Base-by-base conservation (phyloP, 208 protist genomes). In the Leishmania lainsoni region DNA sequence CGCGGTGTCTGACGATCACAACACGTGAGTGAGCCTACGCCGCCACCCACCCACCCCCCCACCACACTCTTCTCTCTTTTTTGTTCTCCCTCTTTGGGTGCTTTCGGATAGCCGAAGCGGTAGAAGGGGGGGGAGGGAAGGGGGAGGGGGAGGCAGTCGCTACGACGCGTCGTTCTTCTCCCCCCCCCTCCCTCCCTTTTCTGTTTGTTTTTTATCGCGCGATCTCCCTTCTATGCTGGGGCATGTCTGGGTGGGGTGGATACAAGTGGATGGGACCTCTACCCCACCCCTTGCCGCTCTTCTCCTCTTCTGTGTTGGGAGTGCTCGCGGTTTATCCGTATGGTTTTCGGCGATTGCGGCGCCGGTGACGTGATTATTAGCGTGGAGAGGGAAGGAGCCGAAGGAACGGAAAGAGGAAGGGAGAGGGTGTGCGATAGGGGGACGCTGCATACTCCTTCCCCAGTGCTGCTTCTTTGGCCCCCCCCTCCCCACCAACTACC, bases 171-270 rank as follows among this genome's bases (percentile, higher is more conserved):
- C 39, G 16, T 48, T 74, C 35, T 32, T 32, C 0, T 22, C 16
- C 39, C n/a, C n/a, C n/a, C n/a, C n/a, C n/a, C n/a, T n/a, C n/a
- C n/a, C n/a, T n/a, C n/a, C 42, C 8, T 76, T 51, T 51, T 75
- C 9, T 20, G 48, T 75, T 75, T 49, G 3, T 74, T 35, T n/a
- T 75, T 14, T 52, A 5, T 66, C 49, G n/a, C 52, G 22, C 39
- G 48, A 74, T 17, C n/a, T 14, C 61, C 48, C 39, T 26, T 82
- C 45, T 82, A 72, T 76, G 51, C 54, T 32, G 14, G 70, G 69
- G 70, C 54, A 29, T 66, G 74, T 68, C 51, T 29, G 22, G 17
- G 39, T 52, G 42, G 3, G 76, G 56, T 14, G 56, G 63, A 8
- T 61, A 12, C 61, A 39, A 39, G 2, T 29, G 12, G 61, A 68